Base-by-base conservation (phyloP, 2,329 filamentous ascomycete genomes). In the Aspergillus brasiliensis region DNA sequence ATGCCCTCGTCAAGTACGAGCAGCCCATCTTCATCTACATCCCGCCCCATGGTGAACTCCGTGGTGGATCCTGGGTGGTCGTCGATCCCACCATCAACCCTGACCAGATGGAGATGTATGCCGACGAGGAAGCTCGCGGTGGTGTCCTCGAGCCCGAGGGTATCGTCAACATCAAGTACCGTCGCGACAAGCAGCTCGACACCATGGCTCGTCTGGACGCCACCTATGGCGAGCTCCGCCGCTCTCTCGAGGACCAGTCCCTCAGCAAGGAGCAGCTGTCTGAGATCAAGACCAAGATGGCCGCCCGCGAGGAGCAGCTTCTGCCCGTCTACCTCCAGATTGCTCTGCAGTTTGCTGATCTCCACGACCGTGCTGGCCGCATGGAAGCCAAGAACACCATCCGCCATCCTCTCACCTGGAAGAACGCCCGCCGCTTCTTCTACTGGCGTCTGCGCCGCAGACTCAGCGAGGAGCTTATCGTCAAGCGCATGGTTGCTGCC, bases 21-120 rank as follows among this genome's bases (percentile, higher is more conserved):
- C 95, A 99, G 83, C 95, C 95, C 57, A 89, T 99, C 80, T 99
- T 99, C 75, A 92, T 99, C 65, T 99, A 99, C 84, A 99, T 99
- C 73, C 95, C 95, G 73, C 95, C 95, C 8, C 91, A 90, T 73
- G 94, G 95, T 69, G 95, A 99, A 80, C 89, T 99, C 57, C 94
- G 95, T 84, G 95, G 95, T 86, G 95, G 95, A 72, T 99, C 95
- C 63, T 99, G 95, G 95, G 95, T 99, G 76, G 95, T 99, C 55
- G 92, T 99, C 65, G 95, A 99, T 76, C 95, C 95, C 51, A 98
- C 95, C 66, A 99, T 99, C 83, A 98, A 99, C 84, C 88, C 92
- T 17, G 87, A 91, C 49, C 89, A 88, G 73, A 99, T 99, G 95
- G 95, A 99, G 80, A 99, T 99, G 95, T 99, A 99, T 77, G 95